These are phyloP conservation scores for Ophiostoma piceae DNA, from an alignment of 2,329 filamentous ascomycete genomes.

Conservation along the genomic window DNA sequence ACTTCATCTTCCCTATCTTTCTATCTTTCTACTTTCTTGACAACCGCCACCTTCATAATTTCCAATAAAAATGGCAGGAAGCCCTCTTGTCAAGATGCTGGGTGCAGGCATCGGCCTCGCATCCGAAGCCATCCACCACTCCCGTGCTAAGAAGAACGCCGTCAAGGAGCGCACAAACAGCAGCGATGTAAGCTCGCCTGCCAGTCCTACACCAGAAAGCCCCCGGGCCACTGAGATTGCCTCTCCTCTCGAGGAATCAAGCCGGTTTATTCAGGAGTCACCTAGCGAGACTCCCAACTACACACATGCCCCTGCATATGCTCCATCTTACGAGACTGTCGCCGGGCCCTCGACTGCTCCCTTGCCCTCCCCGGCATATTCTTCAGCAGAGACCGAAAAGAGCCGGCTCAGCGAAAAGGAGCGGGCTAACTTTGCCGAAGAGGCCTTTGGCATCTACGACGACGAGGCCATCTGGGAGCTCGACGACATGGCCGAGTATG, in stretches of 20 bases:
- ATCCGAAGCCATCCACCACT: background rate
- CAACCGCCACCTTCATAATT: background rate
- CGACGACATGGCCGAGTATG: slow-evolving; percentile 29
- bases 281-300: background rate
- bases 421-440: background rate
- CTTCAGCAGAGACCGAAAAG: background rate
- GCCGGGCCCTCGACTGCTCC: background rate
- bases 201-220: background rate
- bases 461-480: slow-evolving; percentile 31
- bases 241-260: background rate
- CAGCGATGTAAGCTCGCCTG: background rate
- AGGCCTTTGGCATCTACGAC: slow-evolving; percentile 21
- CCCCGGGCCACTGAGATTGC: background rate
- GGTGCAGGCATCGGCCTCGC: background rate
- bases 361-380: background rate
- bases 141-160: background rate
- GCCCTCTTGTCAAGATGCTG: background rate
- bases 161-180: background rate
- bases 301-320: background rate
- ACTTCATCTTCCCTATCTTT: background rate
- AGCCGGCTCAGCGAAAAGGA: background rate
- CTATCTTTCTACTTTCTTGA: too few relatives aligned
- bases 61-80: background rate
- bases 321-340: background rate
- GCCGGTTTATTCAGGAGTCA: background rate